These are phyloP conservation scores for Wallacemonas sp. DNA, from an alignment of 208 protist genomes.

Conservation along the genomic window DNA sequence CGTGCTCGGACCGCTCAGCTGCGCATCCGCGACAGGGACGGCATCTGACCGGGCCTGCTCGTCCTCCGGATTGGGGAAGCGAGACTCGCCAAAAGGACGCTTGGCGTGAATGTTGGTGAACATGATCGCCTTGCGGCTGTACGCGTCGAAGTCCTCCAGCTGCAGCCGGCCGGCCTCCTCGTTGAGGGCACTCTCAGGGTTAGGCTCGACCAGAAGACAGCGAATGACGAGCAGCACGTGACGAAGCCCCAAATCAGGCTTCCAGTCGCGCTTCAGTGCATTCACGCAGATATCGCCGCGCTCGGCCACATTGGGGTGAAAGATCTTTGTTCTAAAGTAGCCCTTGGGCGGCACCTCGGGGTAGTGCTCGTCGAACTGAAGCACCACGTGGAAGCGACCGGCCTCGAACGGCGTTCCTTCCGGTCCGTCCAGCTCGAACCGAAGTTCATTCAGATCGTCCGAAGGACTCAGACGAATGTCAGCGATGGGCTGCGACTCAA, in stretches of 20 bases:
- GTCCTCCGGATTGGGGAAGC: slow-evolving; percentile 27
- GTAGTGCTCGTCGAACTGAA: slow-evolving; percentile 94
- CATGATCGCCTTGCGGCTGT: slow-evolving; percentile 79
- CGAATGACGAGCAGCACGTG: slow-evolving; percentile 96
- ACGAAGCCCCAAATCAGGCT: slow-evolving; percentile 89
- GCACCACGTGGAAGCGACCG: slow-evolving; percentile 92
- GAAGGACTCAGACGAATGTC: slow-evolving; percentile 87
- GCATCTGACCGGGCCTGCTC: no score
- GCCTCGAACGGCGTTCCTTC: slow-evolving; percentile 96
- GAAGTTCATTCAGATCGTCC: slow-evolving; percentile 93
- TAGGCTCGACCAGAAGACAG: slow-evolving; percentile 98
- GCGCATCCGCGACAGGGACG: no score
- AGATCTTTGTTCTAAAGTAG: slow-evolving; percentile 98
- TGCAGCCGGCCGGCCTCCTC: slow-evolving; percentile 97
- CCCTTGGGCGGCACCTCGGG: slow-evolving; percentile 96
- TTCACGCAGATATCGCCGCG: slow-evolving; percentile 99
- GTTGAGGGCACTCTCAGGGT: slow-evolving; percentile 98
- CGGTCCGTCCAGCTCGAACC: slow-evolving; percentile 94
- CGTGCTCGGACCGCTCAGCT: no score
- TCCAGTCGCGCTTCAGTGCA: slow-evolving; percentile 98
- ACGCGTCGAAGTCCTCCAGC: slow-evolving; percentile 95
- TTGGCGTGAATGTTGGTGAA: slow-evolving; percentile 76
- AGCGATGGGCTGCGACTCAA: slow-evolving; percentile 78
- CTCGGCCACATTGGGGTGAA: slow-evolving; percentile 98
- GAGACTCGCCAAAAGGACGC: slow-evolving; percentile 35